These are phyloP conservation scores for Daldinia childiae DNA, from an alignment of 495 filamentous ascomycete species.

Conservation along the genomic window DNA sequence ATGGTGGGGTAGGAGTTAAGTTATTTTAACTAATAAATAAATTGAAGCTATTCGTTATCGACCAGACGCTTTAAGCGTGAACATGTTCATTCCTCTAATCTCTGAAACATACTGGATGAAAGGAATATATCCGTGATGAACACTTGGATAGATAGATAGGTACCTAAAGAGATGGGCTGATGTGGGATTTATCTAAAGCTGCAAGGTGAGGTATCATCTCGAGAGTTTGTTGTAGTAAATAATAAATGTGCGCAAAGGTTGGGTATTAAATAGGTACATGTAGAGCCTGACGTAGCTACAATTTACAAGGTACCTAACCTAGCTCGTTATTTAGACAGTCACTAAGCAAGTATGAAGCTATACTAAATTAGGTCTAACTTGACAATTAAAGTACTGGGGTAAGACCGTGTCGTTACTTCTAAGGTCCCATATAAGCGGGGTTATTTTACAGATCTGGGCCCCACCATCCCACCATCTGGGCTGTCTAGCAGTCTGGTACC, in stretches of 20 bases:
- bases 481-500: background rate
- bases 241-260: constrained; percentile 3
- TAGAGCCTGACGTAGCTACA: constrained; percentile 16
- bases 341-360: background rate
- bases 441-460: background rate
- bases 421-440: background rate
- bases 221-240: too few species aligned
- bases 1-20: background rate
- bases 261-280: constrained; percentile 20
- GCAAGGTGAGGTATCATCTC: background rate
- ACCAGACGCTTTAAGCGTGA: background rate
- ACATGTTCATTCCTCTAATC: background rate
- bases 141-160: constrained; percentile 5
- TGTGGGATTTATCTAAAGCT: constrained; percentile 6
- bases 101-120: background rate
- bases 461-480: background rate
- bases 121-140: constrained; percentile 4
- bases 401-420: background rate
- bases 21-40: background rate
- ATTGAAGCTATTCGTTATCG: background rate
- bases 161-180: constrained; percentile 4
- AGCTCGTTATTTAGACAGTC: background rate
- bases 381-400: background rate
- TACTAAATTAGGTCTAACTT: background rate
- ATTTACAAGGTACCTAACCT: background rate